These are phyloP conservation scores for Auriscalpium microsporum DNA, from an alignment of 768 basidiomycete genomes.

Conservation along the genomic window DNA sequence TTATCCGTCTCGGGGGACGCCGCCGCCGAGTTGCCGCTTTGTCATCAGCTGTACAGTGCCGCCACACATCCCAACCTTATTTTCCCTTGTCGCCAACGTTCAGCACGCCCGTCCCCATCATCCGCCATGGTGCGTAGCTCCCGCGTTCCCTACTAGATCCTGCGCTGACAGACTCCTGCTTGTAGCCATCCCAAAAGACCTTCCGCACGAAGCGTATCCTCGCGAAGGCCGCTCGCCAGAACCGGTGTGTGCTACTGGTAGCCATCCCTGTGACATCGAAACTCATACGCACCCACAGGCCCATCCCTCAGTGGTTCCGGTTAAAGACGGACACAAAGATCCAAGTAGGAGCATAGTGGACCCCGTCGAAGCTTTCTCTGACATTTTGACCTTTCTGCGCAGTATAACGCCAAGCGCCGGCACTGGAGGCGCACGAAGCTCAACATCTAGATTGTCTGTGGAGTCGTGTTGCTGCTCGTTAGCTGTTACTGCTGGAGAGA, in stretches of 20 bases:
- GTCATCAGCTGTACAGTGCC: slow-evolving; percentile 5
- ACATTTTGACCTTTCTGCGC: not conserved
- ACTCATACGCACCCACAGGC: slow-evolving; percentile 36
- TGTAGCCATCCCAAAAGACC: slow-evolving; percentile 96
- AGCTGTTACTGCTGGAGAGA: not conserved
- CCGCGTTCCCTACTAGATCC: not conserved
- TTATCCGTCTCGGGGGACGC: not conserved
- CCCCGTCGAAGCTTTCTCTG: not conserved
- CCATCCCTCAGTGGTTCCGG: slow-evolving; percentile 99
- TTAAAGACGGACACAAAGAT: slow-evolving; percentile 94
- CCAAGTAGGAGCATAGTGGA: slow-evolving; percentile 41
- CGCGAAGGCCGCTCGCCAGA: slow-evolving; percentile 93
- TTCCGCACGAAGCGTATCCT: slow-evolving; percentile 97
- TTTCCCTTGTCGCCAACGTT: not conserved
- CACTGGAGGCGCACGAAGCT: slow-evolving; percentile 99
- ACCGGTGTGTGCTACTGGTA: slow-evolving; percentile 49
- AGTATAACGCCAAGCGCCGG: slow-evolving; percentile 94
- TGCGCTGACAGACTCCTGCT: not conserved
- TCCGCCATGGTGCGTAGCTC: slow-evolving; percentile 1
- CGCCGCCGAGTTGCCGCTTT: not conserved
- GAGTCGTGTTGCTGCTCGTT: not conserved
- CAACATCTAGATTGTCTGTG: slow-evolving; percentile 65
- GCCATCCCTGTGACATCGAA: not conserved
- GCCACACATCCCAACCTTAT: slow-evolving; percentile 1
- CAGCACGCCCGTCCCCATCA: not conserved